A percentile compares a stretch with the other conserved stretches of the same genome.
These are phyloP conservation scores for Luvunga scandens DNA, from an alignment of 345 rosid species.

Conservation along the genomic window DNA sequence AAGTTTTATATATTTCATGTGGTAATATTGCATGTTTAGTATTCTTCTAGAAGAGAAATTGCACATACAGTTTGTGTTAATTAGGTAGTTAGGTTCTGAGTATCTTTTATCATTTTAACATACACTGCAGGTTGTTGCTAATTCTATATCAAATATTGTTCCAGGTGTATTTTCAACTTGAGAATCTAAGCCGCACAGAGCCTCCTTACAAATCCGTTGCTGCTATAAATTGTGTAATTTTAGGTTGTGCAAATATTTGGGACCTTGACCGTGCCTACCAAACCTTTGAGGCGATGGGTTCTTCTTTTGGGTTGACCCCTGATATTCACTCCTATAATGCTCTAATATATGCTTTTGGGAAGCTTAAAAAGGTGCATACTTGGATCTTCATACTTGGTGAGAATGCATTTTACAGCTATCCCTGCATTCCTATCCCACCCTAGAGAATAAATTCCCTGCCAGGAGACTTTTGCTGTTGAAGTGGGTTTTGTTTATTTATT, in stretches of 20 bases:
- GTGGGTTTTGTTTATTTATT: not conserved
- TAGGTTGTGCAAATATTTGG: constrained; percentile 95
- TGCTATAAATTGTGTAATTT: constrained; percentile 85
- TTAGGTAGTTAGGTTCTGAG: not conserved
- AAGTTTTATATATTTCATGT: not conserved
- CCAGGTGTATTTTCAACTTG: constrained; percentile 91
- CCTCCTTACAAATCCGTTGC: constrained; percentile 88
- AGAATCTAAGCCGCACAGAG: constrained; percentile 64
- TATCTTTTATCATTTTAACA: not conserved
- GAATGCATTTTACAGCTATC: not conserved
- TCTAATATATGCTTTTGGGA: constrained; percentile 80
- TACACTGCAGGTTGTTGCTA: constrained; percentile 7
- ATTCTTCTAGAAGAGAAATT: not conserved
- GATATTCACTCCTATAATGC: constrained; percentile 87
- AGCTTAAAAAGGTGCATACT: constrained; percentile 68
- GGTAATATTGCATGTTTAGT: not conserved
- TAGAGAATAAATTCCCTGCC: not conserved
- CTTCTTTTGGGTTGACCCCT: constrained; percentile 73
- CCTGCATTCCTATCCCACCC: not conserved
- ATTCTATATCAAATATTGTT: constrained; percentile 8
- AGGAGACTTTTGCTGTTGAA: not conserved
- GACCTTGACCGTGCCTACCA: constrained; percentile 94
- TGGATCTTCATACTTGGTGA: not conserved
- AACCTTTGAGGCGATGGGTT: constrained; percentile 85
- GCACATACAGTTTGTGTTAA: not conserved